These are phyloP conservation scores for Daldinia vernicosa DNA, from an alignment of 495 filamentous ascomycete species.

Conservation along the genomic window DNA sequence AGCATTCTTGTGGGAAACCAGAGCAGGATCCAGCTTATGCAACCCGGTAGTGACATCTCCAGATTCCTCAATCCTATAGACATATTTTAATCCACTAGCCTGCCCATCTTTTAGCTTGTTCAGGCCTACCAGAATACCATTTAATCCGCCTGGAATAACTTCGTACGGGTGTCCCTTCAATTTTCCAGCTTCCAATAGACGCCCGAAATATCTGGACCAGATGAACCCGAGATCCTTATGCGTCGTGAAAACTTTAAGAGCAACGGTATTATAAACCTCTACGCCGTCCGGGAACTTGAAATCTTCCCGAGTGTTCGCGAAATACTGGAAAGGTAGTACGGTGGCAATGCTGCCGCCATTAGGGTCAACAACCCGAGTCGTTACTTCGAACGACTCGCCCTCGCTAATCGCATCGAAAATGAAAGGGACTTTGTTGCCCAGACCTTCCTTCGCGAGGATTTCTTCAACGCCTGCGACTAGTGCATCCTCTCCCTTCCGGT, in stretches of 20 bases:
- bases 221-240: conserved; percentile 51
- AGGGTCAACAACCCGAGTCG: conserved; percentile 37
- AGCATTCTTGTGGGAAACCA: background rate
- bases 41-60: conserved; percentile 14
- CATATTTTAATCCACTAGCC: conserved; percentile 51
- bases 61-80: conserved; percentile 44
- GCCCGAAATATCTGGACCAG: conserved; percentile 47
- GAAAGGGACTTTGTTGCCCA: conserved; percentile 43
- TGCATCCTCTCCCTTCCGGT: conserved; percentile 50
- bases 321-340: conserved; percentile 28
- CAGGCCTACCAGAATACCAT: conserved; percentile 47
- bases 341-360: conserved; percentile 39
- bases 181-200: conserved; percentile 45
- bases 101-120: conserved; percentile 46
- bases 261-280: conserved; percentile 21
- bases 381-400: conserved; percentile 33
- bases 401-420: conserved; percentile 47
- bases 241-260: conserved; percentile 32
- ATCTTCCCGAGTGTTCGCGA: conserved; percentile 10
- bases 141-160: conserved; percentile 47
- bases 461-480: conserved; percentile 17
- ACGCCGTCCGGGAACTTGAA: conserved; percentile 38
- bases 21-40: background rate
- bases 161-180: conserved; percentile 50
- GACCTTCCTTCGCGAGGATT: conserved; percentile 46